These are phyloP conservation scores for Bathelium albidoporum DNA, from an alignment of 495 filamentous ascomycete species.

Conservation along the genomic window DNA sequence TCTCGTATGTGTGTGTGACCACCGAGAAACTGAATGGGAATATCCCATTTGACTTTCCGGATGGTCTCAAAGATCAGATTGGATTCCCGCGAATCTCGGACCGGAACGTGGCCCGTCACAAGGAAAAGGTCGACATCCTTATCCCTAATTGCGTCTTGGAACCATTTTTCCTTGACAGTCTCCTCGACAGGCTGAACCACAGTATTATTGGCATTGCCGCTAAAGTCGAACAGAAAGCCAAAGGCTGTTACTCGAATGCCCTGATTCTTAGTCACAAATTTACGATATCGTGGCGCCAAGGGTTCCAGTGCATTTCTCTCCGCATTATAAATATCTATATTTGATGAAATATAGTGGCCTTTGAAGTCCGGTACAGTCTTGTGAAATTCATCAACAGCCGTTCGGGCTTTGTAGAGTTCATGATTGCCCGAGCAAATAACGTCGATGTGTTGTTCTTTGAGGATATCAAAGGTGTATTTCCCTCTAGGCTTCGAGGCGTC, in stretches of 20 bases:
- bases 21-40: slow-evolving; percentile 86
- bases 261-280: slow-evolving; percentile 81
- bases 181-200: slow-evolving; percentile 67
- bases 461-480: slow-evolving; percentile 74
- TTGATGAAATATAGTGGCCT: slow-evolving; percentile 72
- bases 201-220: slow-evolving; percentile 78
- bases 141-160: slow-evolving; percentile 73
- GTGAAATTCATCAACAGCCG: slow-evolving; percentile 64
- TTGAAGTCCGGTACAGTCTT: slow-evolving; percentile 69
- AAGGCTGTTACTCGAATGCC: slow-evolving; percentile 76
- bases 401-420: slow-evolving; percentile 76
- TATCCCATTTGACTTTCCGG: slow-evolving; percentile 61
- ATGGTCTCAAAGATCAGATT: slow-evolving; percentile 68
- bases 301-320: slow-evolving; percentile 58
- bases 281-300: slow-evolving; percentile 70
- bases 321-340: slow-evolving; percentile 78
- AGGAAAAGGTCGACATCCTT: slow-evolving; percentile 76
- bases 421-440: slow-evolving; percentile 87
- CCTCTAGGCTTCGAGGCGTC: slow-evolving; percentile 83
- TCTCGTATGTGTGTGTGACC: slow-evolving; percentile 89
- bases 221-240: slow-evolving; percentile 92
- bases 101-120: slow-evolving; percentile 75
- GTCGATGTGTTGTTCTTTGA: slow-evolving; percentile 72
- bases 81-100: slow-evolving; percentile 63
- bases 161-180: slow-evolving; percentile 78